Evolutionary conservation across 2,329 filamentous ascomycete genomes (phyloP).

Genomic region (Canariomyces notabilis): DNA sequence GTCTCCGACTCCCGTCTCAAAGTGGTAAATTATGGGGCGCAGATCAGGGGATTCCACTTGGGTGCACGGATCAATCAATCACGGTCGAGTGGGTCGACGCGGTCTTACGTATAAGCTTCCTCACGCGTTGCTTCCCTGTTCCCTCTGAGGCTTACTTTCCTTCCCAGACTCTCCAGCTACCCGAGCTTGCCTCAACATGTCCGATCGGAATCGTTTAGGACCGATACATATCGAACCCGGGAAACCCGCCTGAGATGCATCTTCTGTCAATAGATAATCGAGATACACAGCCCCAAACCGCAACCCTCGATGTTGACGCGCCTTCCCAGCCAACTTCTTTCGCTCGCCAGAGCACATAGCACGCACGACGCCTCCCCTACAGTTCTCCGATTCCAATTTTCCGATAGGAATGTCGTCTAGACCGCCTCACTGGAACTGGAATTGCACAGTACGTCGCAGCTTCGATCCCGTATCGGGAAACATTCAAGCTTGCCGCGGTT

Average conservation of each 20-base stretch:
- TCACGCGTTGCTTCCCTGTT: constrained; percentile 9
- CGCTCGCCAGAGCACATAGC: constrained; percentile 33
- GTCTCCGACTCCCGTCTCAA: constrained; percentile 3
- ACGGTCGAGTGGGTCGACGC: constrained; percentile 5
- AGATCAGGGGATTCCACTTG: too few species aligned
- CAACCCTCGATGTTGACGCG: constrained; percentile 11
- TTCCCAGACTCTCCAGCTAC: neutral
- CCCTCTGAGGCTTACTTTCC: neutral
- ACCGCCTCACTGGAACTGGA: constrained; percentile 36
- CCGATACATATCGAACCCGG: constrained; percentile 17
- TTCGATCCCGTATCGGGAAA: constrained; percentile 56
- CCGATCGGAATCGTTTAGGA: constrained; percentile 21
- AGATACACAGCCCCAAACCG: constrained; percentile 30
- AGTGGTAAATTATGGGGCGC: constrained; percentile 3
- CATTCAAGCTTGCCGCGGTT: constrained; percentile 44
- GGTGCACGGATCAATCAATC: neutral
- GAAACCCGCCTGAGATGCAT: constrained; percentile 28
- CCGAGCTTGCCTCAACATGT: constrained; percentile 24
- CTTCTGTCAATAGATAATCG: constrained; percentile 26
- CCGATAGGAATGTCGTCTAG: constrained; percentile 58
- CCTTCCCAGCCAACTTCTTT: constrained; percentile 40
- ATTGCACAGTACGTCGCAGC: constrained; percentile 49
- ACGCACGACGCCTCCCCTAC: constrained; percentile 71
- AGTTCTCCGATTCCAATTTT: constrained; percentile 74
- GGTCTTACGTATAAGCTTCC: neutral